Conservation (phyloP, 495 filamentous ascomycete genomes). For the Hyaloscypha variabilis region DNA sequence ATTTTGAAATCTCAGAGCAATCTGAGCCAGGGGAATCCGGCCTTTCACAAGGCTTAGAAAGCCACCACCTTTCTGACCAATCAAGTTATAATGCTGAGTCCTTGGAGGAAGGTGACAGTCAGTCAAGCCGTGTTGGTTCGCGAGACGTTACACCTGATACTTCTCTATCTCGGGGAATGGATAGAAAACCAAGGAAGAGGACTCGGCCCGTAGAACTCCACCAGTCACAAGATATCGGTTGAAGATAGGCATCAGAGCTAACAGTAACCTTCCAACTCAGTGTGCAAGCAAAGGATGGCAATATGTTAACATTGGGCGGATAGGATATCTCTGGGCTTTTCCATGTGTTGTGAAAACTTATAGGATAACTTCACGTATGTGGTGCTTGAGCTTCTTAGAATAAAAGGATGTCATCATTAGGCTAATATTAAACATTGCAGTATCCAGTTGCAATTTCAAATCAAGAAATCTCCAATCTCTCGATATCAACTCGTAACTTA, state of each 20-base stretch:
- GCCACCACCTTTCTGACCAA: slow-evolving; percentile 5
- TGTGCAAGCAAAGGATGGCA: no score
- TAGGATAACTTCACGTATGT: no score
- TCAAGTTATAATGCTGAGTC: slow-evolving; percentile 1
- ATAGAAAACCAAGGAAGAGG: neutral
- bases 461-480: no score
- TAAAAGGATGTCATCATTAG: no score
- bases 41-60: slow-evolving; percentile 1
- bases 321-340: no score
- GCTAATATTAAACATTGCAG: no score
- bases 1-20: neutral
- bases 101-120: slow-evolving; percentile 1
- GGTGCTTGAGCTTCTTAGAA: no score
- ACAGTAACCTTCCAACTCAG: no score
- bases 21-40: neutral
- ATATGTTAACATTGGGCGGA: no score
- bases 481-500: no score
- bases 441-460: no score
- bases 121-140: neutral
- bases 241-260: slow-evolving; percentile 5
- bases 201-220: neutral
- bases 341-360: no score
- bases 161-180: neutral
- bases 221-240: neutral
- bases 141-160: neutral